Conservation (phyloP, 441 rosid species). For the Hura crepitans region DNA sequence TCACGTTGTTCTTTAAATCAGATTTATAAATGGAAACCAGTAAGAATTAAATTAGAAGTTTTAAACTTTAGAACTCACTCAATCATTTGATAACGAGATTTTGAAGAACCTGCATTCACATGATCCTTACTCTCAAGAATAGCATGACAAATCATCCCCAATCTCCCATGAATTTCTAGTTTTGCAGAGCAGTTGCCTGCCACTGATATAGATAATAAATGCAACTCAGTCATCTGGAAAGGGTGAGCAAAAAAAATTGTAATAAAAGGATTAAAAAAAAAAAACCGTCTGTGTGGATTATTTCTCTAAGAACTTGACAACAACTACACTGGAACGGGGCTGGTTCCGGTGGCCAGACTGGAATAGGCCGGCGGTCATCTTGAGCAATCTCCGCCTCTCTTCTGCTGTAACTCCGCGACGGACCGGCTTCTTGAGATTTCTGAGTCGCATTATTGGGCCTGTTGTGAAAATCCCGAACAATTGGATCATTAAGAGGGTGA, state of each 20-base stretch:
- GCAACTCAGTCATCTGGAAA: background rate
- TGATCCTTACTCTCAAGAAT: constrained; percentile 29
- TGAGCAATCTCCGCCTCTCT: background rate
- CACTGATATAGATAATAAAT: constrained; percentile 11
- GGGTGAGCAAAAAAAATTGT: background rate
- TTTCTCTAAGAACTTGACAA: constrained; percentile 55
- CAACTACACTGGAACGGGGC: constrained; percentile 39
- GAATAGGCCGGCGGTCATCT: constrained; percentile 18
- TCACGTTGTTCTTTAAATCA: background rate
- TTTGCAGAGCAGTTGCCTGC: constrained; percentile 32
- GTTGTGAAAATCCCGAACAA: constrained; percentile 13
- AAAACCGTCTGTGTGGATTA: constrained; percentile 52
- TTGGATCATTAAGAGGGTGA: constrained; percentile 19
- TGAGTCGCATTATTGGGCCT: background rate
- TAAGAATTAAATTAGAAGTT: background rate
- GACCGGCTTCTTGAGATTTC: constrained; percentile 7
- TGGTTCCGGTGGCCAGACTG: constrained; percentile 28
- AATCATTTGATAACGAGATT: constrained; percentile 27
- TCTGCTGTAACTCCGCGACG: constrained; percentile 21
- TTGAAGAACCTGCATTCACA: background rate
- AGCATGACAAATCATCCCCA: constrained; percentile 60
- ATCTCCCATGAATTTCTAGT: constrained; percentile 59
- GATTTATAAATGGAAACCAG: background rate
- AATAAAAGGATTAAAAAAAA: background rate
- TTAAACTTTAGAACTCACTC: constrained; percentile 35